Conservation (phyloP, 1,284 basidiomycete species). For the Erythrobasidium hasegawianum region DNA sequence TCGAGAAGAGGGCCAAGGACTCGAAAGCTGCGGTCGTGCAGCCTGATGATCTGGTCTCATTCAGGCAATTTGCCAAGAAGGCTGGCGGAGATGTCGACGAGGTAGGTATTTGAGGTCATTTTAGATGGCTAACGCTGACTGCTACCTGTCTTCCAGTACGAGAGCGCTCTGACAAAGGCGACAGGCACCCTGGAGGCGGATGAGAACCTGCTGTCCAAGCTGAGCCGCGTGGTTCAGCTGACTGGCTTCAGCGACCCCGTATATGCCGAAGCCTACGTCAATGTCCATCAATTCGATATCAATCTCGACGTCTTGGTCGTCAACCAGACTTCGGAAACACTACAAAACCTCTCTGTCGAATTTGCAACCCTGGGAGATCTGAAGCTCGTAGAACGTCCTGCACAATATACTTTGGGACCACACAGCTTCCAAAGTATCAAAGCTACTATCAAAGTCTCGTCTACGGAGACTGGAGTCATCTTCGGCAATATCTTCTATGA, state of each 20-base stretch:
- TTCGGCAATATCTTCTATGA: slow-evolving; percentile 95
- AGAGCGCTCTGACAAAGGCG: slow-evolving; percentile 81
- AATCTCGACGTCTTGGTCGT: slow-evolving; percentile 91
- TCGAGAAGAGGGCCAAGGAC: slow-evolving; percentile 78
- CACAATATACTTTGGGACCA: slow-evolving; percentile 87
- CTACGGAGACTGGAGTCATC: slow-evolving; percentile 96
- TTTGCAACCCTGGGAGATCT: slow-evolving; percentile 97
- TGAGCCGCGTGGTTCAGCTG: slow-evolving; percentile 90
- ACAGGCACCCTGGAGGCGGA: slow-evolving; percentile 73
- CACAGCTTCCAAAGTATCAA: slow-evolving; percentile 99
- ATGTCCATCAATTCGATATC: slow-evolving; percentile 98
- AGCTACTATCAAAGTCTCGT: slow-evolving; percentile 95
- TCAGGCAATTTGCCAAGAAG: slow-evolving; percentile 95
- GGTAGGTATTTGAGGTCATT: slow-evolving; percentile 54
- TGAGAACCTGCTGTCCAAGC: slow-evolving; percentile 95
- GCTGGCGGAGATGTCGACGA: slow-evolving; percentile 71
- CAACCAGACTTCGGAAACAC: slow-evolving; percentile 90
- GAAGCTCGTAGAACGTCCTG: slow-evolving; percentile 92
- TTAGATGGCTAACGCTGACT: slow-evolving; percentile 8
- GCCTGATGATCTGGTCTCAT: slow-evolving; percentile 85
- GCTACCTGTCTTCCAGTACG: slow-evolving; percentile 58
- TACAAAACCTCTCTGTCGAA: slow-evolving; percentile 95
- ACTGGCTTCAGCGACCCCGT: slow-evolving; percentile 98
- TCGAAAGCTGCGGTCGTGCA: slow-evolving; percentile 72
- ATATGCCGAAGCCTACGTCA: slow-evolving; percentile 97